A percentile compares a stretch with the other conserved stretches of the same genome.
Evolutionary conservation across 2,329 filamentous ascomycete genomes (phyloP).

Genomic region (Scedosporium apiospermum): DNA sequence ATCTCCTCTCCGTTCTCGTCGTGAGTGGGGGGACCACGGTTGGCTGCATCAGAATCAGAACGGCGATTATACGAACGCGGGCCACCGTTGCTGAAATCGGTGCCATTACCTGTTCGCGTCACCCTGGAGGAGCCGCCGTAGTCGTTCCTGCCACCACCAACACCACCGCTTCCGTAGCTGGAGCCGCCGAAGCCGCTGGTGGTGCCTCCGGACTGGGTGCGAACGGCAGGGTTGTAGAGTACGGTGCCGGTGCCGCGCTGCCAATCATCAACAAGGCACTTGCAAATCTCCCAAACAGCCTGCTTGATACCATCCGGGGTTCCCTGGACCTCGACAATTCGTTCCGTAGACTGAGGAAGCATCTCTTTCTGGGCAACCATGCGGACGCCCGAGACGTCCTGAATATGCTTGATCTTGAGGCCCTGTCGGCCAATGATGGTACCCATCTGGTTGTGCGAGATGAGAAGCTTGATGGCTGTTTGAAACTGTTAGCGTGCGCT

Average conservation of each 20-base stretch:
- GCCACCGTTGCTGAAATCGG: constrained; percentile 85
- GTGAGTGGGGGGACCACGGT: constrained; percentile 74
- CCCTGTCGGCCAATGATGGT: constrained; percentile 97
- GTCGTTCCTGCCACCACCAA: constrained; percentile 37
- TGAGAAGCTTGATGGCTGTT: constrained; percentile 88
- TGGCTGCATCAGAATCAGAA: constrained; percentile 71
- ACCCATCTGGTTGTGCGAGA: constrained; percentile 99
- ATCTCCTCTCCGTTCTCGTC: constrained; percentile 97
- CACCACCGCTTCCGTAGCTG: constrained; percentile 24
- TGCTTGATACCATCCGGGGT: constrained; percentile 92
- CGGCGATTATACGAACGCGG: constrained; percentile 64
- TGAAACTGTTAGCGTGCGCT: not conserved
- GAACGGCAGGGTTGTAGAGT: constrained; percentile 91
- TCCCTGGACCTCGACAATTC: constrained; percentile 93
- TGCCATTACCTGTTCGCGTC: constrained; percentile 94
- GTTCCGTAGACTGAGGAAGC: constrained; percentile 96
- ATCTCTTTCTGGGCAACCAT: constrained; percentile 99
- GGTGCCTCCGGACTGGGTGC: constrained; percentile 61
- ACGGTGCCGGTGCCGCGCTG: constrained; percentile 95
- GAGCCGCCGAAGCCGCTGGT: constrained; percentile 23
- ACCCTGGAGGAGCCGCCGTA: constrained; percentile 55
- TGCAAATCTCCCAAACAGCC: constrained; percentile 97
- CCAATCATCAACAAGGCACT: constrained; percentile 96
- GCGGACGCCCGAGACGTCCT: constrained; percentile 90
- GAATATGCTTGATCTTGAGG: constrained; percentile 98